phyloP scores from a whole-genome alignment of 345 rosid genomes.

The Cardiospermum halicacabum region DNA sequence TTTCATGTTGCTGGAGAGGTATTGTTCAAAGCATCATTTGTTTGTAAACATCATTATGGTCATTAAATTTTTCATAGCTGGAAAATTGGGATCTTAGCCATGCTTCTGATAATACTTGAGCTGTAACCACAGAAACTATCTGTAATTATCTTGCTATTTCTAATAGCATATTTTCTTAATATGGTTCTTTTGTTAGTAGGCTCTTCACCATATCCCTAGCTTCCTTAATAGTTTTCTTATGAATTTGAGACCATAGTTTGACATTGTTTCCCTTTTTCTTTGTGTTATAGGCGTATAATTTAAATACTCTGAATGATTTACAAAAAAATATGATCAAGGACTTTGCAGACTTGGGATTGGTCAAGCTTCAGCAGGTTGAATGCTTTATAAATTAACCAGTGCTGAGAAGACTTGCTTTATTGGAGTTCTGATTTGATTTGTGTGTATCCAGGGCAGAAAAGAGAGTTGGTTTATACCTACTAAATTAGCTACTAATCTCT shows the following conservation, averaged over 20 bases:
- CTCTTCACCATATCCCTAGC: constrained; percentile 5
- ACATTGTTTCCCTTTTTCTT: constrained; percentile 3
- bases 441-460: constrained; percentile 67
- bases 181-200: not conserved
- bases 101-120: constrained; percentile 3
- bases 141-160: not conserved
- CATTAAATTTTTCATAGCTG: not conserved
- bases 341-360: constrained; percentile 91
- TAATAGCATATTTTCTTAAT: not conserved
- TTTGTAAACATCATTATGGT: not conserved
- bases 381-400: not conserved
- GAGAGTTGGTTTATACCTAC: constrained; percentile 98
- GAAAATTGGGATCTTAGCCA: not conserved
- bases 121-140: not conserved
- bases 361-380: constrained; percentile 92
- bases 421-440: constrained; percentile 1
- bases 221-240: not conserved
- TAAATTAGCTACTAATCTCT: constrained; percentile 81
- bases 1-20: constrained; percentile 94
- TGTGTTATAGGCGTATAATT: constrained; percentile 67
- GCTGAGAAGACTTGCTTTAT: not conserved
- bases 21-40: constrained; percentile 11
- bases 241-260: not conserved
- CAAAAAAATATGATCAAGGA: constrained; percentile 69
- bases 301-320: constrained; percentile 72